Base-by-base conservation (phyloP, 2,329 filamentous ascomycete species). In the Sordariomycetes sp. region DNA sequence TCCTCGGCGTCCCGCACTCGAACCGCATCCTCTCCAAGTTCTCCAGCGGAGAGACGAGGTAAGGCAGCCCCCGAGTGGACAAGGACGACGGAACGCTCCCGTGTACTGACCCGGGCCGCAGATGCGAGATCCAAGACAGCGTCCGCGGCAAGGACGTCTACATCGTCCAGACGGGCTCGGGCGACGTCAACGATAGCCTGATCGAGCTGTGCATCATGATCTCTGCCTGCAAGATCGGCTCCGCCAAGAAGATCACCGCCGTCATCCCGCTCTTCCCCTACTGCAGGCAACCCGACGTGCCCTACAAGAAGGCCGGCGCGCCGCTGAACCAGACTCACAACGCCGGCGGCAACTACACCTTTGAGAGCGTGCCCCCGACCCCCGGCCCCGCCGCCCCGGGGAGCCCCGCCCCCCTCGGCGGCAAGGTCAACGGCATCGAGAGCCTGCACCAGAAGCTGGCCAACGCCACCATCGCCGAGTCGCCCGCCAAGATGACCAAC, bases 131-230 rank as follows among this genome's bases (percentile, higher is more conserved):
- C 67, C 82, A 91, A 70, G 94, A 99, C 72, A 96, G 90, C 15
- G 94, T 99, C 55, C 87, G 94, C 65, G 94, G 89, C 64, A 99
- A 99, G 72, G 94, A 99, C 82, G 94, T 96, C 69, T 99, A 95
- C 75, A 96, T 97, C 69, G 90, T 99, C 66, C 92, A 97, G 73
- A 94, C 90, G 50, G 90, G 90, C 64, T 89, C 89, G 64, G 90
- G 90, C 62, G 88, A 87, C 65, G 89, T 96, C 73, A 99, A 99
- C 69, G 94, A 99, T 73, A 85, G 95, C 73, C 83, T 99, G 62
- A 87, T 99, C 76, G 94, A 99, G 69, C 84, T 97, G 54, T 88
- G 95, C 70, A 96, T 97, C 74, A 96, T 94, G 75, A 92, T 97
- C 65, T 95, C 90, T n/a, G 94, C 94, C 60, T 97, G 94, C 82